Conservation (phyloP, 768 basidiomycete species). For the Trametes villosa region DNA sequence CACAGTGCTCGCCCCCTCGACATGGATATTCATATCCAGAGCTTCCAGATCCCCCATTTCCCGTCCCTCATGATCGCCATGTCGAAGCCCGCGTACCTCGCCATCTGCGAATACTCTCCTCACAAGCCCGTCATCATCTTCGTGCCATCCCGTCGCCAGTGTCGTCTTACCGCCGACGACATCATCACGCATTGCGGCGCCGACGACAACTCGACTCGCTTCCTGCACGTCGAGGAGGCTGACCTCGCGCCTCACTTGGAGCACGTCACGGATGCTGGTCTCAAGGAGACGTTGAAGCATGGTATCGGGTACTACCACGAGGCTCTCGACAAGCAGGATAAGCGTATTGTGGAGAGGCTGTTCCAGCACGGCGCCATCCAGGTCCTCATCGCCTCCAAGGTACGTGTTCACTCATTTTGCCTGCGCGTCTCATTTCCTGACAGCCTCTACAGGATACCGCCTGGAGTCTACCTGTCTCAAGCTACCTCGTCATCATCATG, state of each 20-base stretch:
- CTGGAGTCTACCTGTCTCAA: slow-evolving; percentile 92
- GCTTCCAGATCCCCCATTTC: slow-evolving; percentile 96
- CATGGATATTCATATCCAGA: slow-evolving; percentile 97
- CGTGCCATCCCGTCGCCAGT: slow-evolving; percentile 92
- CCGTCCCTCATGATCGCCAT: slow-evolving; percentile 98
- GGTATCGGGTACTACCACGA: slow-evolving; percentile 97
- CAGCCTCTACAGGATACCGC: slow-evolving; percentile 73
- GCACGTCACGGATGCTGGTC: slow-evolving; percentile 72
- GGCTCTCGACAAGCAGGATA: slow-evolving; percentile 89
- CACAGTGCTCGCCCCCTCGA: slow-evolving; percentile 90
- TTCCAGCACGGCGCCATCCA: slow-evolving; percentile 96
- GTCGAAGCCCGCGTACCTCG: slow-evolving; percentile 97
- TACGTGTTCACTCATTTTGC: slow-evolving; percentile 36
- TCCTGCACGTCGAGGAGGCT: slow-evolving; percentile 84
- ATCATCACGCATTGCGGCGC: slow-evolving; percentile 86
- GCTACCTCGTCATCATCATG: slow-evolving; percentile 99
- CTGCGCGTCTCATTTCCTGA: background rate
- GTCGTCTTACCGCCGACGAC: slow-evolving; percentile 92
- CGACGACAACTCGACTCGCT: slow-evolving; percentile 81
- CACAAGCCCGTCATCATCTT: slow-evolving; percentile 90
- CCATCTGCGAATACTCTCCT: slow-evolving; percentile 85
- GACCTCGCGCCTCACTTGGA: slow-evolving; percentile 90
- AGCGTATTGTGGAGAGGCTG: slow-evolving; percentile 87
- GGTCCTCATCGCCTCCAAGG: slow-evolving; percentile 92
- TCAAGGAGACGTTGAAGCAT: slow-evolving; percentile 82